These are phyloP conservation scores for Royoungia palumana DNA, from an alignment of 768 basidiomycete species.

Conservation along the genomic window DNA sequence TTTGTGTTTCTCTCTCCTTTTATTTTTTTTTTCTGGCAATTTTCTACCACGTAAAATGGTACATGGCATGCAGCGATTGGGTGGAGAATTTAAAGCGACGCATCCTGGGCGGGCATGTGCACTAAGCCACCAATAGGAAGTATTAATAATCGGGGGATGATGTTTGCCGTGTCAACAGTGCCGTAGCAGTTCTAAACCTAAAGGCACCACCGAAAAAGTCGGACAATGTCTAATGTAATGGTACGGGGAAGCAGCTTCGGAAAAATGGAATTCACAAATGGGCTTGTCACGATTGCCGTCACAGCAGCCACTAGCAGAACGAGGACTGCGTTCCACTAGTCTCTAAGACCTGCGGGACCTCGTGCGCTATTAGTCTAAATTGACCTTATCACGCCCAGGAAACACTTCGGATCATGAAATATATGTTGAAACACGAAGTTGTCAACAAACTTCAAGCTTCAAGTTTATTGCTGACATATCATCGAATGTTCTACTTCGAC, in stretches of 20 bases:
- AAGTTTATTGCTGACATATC: slow-evolving; percentile 21
- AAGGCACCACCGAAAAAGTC: slow-evolving; percentile 6
- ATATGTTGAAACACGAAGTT: slow-evolving; percentile 24
- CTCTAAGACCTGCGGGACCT: not conserved
- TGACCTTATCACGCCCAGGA: slow-evolving; percentile 5
- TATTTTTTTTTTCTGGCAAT: not conserved
- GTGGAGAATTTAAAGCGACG: not conserved
- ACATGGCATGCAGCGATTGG: not conserved
- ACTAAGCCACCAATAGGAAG: slow-evolving; percentile 3
- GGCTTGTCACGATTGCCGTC: slow-evolving; percentile 15
- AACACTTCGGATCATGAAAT: slow-evolving; percentile 21
- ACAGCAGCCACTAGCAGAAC: not conserved
- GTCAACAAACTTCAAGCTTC: slow-evolving; percentile 12
- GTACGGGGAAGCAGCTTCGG: slow-evolving; percentile 7
- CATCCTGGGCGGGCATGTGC: not conserved
- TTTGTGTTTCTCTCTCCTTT: not conserved
- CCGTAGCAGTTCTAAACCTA: too few relatives aligned
- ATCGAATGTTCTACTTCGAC: not conserved
- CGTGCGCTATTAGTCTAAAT: slow-evolving; percentile 1
- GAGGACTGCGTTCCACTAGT: too few relatives aligned
- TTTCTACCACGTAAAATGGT: slow-evolving; percentile 25
- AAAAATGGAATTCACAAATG: slow-evolving; percentile 15
- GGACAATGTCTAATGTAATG: not conserved
- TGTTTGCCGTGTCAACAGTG: not conserved
- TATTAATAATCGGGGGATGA: slow-evolving; percentile 3